These are phyloP conservation scores for Stephania yunnanensis DNA, from an alignment of 164 flowering plant species.

Conservation along the genomic window DNA sequence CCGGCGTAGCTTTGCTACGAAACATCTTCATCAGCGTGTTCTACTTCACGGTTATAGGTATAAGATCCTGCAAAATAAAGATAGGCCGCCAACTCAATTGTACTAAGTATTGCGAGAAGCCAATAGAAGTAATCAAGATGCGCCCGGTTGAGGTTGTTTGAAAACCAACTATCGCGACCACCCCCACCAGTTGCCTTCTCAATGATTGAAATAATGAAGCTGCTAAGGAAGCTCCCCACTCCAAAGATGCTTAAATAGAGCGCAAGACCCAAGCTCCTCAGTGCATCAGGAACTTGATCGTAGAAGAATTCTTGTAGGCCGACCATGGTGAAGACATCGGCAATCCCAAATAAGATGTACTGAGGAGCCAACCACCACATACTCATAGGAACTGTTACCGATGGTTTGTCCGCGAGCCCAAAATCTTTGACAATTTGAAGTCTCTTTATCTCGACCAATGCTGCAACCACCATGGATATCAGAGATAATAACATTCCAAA, in stretches of 20 bases:
- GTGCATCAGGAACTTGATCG: constrained; percentile 10
- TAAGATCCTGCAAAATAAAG: constrained; percentile 3
- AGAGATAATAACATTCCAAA: constrained; percentile 24
- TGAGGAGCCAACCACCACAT: constrained; percentile 18
- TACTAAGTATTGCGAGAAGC: constrained; percentile 7
- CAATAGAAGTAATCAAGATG: constrained; percentile 15
- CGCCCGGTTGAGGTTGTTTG: constrained; percentile 10
- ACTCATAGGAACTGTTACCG: constrained; percentile 18
- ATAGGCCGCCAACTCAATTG: not conserved
- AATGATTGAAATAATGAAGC: constrained; percentile 6
- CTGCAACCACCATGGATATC: constrained; percentile 27
- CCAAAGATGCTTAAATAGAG: constrained; percentile 13
- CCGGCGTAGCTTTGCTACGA: not conserved
- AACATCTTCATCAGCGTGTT: not conserved
- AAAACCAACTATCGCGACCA: constrained; percentile 8
- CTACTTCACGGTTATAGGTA: not conserved
- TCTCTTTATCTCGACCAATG: constrained; percentile 22
- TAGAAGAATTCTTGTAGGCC: constrained; percentile 12
- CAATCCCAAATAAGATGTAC: constrained; percentile 9
- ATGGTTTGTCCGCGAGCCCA: constrained; percentile 16
- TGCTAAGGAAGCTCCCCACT: constrained; percentile 11
- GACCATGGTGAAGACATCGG: constrained; percentile 13
- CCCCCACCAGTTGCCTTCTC: constrained; percentile 6
- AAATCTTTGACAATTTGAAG: constrained; percentile 10
- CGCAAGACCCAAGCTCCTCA: constrained; percentile 11